Conservation (phyloP, 2,329 filamentous ascomycete species). For the Ophiostoma triangulosporum region DNA sequence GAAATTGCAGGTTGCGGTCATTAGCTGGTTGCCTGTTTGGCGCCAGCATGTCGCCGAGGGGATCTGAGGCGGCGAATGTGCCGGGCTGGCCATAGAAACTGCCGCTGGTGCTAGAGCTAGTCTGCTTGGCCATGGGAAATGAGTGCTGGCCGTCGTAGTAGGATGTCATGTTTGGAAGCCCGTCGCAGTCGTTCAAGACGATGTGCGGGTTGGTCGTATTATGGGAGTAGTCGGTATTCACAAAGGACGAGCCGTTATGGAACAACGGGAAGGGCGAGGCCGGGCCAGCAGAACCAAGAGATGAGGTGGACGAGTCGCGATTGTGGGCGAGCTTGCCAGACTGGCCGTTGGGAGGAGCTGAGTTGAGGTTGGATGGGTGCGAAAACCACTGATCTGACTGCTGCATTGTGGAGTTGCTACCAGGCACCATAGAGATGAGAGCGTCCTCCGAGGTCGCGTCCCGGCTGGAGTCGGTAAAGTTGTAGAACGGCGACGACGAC, state of each 20-base stretch:
- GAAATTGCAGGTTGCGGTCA: conserved; percentile 31
- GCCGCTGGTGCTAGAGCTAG: conserved; percentile 25
- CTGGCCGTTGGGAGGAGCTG: neutral
- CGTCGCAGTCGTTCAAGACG: conserved; percentile 38
- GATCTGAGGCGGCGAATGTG: conserved; percentile 16
- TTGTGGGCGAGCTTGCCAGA: conserved; percentile 30
- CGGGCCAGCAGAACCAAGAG: conserved; percentile 45
- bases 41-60: conserved; percentile 23
- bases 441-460: conserved; percentile 2
- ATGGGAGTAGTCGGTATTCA: too few species aligned
- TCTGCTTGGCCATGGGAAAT: conserved; percentile 18
- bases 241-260: too few species aligned
- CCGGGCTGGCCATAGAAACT: conserved; percentile 22
- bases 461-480: conserved; percentile 17
- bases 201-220: conserved; percentile 46
- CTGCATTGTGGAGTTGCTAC: conserved; percentile 19
- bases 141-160: conserved; percentile 26
- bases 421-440: conserved; percentile 14
- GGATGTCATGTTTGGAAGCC: conserved; percentile 27
- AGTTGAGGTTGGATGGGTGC: conserved; percentile 20
- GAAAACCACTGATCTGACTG: conserved; percentile 28
- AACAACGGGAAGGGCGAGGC: conserved; percentile 48
- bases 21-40: conserved; percentile 23
- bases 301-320: conserved; percentile 48
- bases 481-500: conserved; percentile 9